phyloP scores from a whole-genome alignment of 495 filamentous ascomycete genomes.

The Annulohypoxylon maeteangense region DNA sequence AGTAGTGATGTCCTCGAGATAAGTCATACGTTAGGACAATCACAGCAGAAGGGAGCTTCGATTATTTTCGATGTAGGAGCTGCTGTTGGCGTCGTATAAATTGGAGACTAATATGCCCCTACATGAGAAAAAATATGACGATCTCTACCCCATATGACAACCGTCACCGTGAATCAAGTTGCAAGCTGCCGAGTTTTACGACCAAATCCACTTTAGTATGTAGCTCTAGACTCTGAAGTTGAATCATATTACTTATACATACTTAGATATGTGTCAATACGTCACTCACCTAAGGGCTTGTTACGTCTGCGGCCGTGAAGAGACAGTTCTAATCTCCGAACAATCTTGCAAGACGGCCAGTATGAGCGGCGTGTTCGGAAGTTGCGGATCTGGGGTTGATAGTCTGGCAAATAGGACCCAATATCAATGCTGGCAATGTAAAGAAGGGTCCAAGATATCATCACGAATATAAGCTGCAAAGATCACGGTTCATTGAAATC shows the following conservation, averaged over 20 bases:
- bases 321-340: conserved; percentile 58
- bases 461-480: conserved; percentile 12
- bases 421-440: conserved; percentile 57
- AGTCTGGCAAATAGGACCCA: conserved; percentile 45
- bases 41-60: conserved; percentile 3
- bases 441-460: conserved; percentile 41
- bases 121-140: conserved; percentile 2
- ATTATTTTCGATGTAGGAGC: conserved; percentile 6
- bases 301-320: conserved; percentile 49
- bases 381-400: conserved; percentile 49
- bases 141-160: conserved; percentile 32
- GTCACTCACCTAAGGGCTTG: conserved; percentile 55
- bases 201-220: conserved; percentile 34
- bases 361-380: conserved; percentile 51
- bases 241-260: conserved; percentile 11
- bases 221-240: neutral
- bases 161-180: conserved; percentile 8
- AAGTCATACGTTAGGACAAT: conserved; percentile 31
- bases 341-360: conserved; percentile 48
- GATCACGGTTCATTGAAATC: neutral
- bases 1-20: conserved; percentile 19
- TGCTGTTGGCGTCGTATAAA: conserved; percentile 29
- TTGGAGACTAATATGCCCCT: conserved; percentile 4
- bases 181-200: conserved; percentile 10
- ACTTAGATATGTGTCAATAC: conserved; percentile 55